Base-by-base conservation (phyloP, 2,329 filamentous ascomycete species). In the Phyllosticta citriasiana region DNA sequence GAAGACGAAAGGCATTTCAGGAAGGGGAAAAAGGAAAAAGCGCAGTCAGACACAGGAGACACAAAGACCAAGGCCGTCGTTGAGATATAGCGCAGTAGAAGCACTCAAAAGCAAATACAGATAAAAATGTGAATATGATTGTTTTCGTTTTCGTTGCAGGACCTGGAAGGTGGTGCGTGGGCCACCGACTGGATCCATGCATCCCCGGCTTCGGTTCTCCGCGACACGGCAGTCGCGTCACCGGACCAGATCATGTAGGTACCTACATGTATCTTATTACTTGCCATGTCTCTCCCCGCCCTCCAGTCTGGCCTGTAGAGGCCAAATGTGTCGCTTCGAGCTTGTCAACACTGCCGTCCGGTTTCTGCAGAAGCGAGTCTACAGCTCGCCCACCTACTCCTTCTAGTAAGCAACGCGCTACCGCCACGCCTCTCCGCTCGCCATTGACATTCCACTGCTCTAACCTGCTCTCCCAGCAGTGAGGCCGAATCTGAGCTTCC, bases 1-100 rank as follows among this genome's bases (percentile, higher is more conserved):
- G 82, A 89, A 56, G 94, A 97, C 74, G 84, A 88, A 73, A 82
- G 93, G 65, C 91, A 97, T 8, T 89, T 93, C 73, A 83, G 88
- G 66, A 97, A 96, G 76, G 91, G 92, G 1, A 85, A 86, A 68
- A 76, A 72, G 67, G 62, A 56, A 4, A 61, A 62, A 26, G 22
- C n/a, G 1, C 16, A 26, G 26, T 22, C 14, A 25, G 54, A 35
- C 10, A 27, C 30, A 47, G 19, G 54, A 51, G 35, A 14, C 47
- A 1, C 10, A 30, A 30, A 30, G 27, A 30, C 9, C 30, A 40
- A 61, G n/a, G 10, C 50, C 8, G 16, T 62, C 2, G 50, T 62
- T 24, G 57, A 62, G 27, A 59, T 62, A n/a, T 60, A 57, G 33
- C 8, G 4, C n/a, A 14, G 24, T 40, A 4, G 10, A 47, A 47